Conservation (phyloP, 164 flowering plant species). For the Pachysandra terminalis region DNA sequence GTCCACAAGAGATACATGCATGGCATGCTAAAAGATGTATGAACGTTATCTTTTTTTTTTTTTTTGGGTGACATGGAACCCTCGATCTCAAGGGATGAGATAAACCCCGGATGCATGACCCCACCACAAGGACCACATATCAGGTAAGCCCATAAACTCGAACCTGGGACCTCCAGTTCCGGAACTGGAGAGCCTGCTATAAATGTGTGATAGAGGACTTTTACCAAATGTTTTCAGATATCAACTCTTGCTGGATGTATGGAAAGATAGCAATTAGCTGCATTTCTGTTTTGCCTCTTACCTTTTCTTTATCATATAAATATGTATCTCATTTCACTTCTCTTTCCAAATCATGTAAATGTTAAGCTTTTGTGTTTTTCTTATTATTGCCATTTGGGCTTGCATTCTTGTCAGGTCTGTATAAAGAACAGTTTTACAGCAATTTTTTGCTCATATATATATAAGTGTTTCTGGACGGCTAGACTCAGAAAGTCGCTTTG, state of each 20-base stretch:
- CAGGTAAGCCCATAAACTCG: slow-evolving; percentile 66
- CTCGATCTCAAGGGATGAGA: too few species aligned
- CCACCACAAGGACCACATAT: slow-evolving; percentile 80
- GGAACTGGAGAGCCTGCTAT: slow-evolving; percentile 33
- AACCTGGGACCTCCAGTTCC: slow-evolving; percentile 29
- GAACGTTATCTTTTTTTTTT: too few species aligned
- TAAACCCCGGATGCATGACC: too few species aligned
- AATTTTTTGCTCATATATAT: too few species aligned
- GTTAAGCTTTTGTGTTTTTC: background rate
- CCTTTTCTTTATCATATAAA: background rate
- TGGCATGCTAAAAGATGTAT: too few species aligned
- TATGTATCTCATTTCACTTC: background rate
- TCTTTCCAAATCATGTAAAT: slow-evolving; percentile 6
- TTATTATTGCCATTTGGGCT: background rate
- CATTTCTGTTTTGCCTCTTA: background rate
- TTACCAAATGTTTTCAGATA: slow-evolving; percentile 49
- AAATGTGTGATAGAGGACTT: slow-evolving; percentile 21
- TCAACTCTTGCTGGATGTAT: slow-evolving; percentile 64
- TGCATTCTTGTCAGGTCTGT: too few species aligned
- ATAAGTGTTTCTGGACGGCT: too few species aligned
- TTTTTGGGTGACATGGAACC: too few species aligned
- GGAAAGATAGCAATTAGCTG: slow-evolving; percentile 47
- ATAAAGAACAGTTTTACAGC: too few species aligned
- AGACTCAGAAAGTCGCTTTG: too few species aligned
- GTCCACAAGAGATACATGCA: background rate